phyloP scores from a whole-genome alignment of 1,284 basidiomycete genomes.

The Cutaneotrichosporon sp. region DNA sequence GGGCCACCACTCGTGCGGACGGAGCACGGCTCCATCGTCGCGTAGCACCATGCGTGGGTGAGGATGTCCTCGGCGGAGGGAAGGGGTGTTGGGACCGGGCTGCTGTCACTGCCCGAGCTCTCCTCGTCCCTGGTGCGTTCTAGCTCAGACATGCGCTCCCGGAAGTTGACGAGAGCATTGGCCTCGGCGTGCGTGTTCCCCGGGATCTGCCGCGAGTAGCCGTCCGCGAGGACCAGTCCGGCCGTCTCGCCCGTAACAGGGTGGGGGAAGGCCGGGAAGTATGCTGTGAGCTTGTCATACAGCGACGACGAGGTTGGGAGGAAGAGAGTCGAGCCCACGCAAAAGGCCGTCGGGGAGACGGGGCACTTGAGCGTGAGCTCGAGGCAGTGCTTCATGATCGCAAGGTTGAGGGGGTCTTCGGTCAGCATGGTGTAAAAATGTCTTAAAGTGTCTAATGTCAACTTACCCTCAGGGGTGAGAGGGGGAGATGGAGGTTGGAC shows the following conservation, averaged over 20 bases:
- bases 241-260: slow-evolving; percentile 12
- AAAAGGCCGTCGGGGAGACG: slow-evolving; percentile 71
- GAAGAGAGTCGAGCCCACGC: slow-evolving; percentile 84
- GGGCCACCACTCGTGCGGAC: slow-evolving; percentile 78
- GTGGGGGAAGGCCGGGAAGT: slow-evolving; percentile 30
- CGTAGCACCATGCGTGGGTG: slow-evolving; percentile 58
- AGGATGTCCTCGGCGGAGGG: slow-evolving; percentile 18
- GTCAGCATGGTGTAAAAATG: background rate
- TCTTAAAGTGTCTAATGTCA: too few species aligned
- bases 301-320: slow-evolving; percentile 49
- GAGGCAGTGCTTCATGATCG: slow-evolving; percentile 44
- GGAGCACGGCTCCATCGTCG: slow-evolving; percentile 96
- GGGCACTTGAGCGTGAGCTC: slow-evolving; percentile 42
- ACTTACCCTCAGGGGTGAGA: slow-evolving; percentile 9
- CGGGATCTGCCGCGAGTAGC: slow-evolving; percentile 84
- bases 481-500: background rate
- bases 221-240: slow-evolving; percentile 63
- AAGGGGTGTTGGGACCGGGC: background rate
- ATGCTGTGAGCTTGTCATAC: slow-evolving; percentile 28
- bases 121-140: background rate
- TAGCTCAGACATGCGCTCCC: slow-evolving; percentile 19
- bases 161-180: slow-evolving; percentile 78
- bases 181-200: slow-evolving; percentile 99
- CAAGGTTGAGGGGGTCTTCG: slow-evolving; percentile 37
- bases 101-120: slow-evolving; percentile 27